A percentile compares a stretch with the other conserved stretches of the same genome.
phyloP scores from a whole-genome alignment of 306 rosid genomes.

The Hippophae tibetana region DNA sequence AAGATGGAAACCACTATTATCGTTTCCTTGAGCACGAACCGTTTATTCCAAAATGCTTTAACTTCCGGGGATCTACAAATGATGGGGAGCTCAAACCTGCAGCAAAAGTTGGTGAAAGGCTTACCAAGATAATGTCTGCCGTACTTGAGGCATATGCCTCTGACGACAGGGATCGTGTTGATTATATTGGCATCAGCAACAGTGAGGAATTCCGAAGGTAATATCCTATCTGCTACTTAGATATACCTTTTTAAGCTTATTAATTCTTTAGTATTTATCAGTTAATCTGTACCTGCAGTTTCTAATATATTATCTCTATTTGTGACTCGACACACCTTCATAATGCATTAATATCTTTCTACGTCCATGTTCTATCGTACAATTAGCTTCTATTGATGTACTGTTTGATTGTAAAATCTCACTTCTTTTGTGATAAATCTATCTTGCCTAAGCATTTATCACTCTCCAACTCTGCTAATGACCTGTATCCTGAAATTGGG shows the following conservation, averaged over 20 bases:
- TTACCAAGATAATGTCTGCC: slow-evolving; percentile 80
- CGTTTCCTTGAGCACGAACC: slow-evolving; percentile 91
- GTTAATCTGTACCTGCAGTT: no score
- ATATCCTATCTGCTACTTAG: not conserved
- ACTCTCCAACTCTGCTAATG: no score
- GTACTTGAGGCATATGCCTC: slow-evolving; percentile 84
- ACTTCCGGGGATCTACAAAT: slow-evolving; percentile 46
- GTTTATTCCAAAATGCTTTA: slow-evolving; percentile 54
- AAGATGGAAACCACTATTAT: slow-evolving; percentile 71
- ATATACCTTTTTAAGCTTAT: not conserved
- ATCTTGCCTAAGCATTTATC: no score
- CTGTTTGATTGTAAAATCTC: no score
- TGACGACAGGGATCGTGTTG: slow-evolving; percentile 50
- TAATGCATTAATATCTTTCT: no score
- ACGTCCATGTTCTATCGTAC: no score
- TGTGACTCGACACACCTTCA: no score
- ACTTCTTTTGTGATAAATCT: no score
- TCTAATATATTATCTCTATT: no score
- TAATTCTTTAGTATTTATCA: not conserved
- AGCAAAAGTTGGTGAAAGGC: slow-evolving; percentile 39
- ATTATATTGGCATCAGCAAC: slow-evolving; percentile 64
- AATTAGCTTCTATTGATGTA: no score
- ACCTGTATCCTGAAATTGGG: no score
- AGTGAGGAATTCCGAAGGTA: slow-evolving; percentile 96
- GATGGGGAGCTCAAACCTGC: slow-evolving; percentile 66